Percentiles rank a stretch among this genome's conserved stretches.
These are phyloP conservation scores for Berkeleyomyces rouxiae DNA, from an alignment of 2,329 filamentous ascomycete genomes.

Conservation along the genomic window DNA sequence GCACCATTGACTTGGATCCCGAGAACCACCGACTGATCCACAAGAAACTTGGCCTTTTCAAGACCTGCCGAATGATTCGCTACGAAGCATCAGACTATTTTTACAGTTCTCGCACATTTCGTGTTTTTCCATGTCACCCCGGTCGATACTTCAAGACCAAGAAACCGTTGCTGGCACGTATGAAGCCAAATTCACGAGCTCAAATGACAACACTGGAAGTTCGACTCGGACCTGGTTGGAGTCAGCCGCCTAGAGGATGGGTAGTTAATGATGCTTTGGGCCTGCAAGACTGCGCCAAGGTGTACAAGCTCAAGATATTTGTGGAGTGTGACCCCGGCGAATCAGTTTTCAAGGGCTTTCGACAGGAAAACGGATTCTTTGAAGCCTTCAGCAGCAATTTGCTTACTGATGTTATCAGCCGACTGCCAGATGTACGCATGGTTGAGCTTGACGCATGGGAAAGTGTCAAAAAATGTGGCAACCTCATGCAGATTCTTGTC, in stretches of 20 bases:
- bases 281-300: slow-evolving; percentile 41
- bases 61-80: slow-evolving; percentile 43
- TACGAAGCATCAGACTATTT: slow-evolving; percentile 48
- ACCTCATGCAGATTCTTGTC: slow-evolving; percentile 46
- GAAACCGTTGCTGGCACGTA: slow-evolving; percentile 49
- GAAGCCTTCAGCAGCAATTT: slow-evolving; percentile 47
- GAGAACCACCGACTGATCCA: slow-evolving; percentile 46
- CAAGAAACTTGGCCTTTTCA: slow-evolving; percentile 41
- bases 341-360: slow-evolving; percentile 49
- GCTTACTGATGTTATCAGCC: slow-evolving; percentile 37
- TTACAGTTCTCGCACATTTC: slow-evolving; percentile 45
- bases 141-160: slow-evolving; percentile 57
- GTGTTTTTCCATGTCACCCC: slow-evolving; percentile 48
- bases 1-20: slow-evolving; percentile 49
- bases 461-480: slow-evolving; percentile 46
- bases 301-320: slow-evolving; percentile 46
- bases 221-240: slow-evolving; percentile 58
- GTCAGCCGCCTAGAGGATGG: slow-evolving; percentile 52
- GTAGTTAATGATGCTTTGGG: slow-evolving; percentile 48
- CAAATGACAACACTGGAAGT: slow-evolving; percentile 49
- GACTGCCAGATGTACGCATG: slow-evolving; percentile 36
- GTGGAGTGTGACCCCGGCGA: slow-evolving; percentile 58
- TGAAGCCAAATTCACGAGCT: slow-evolving; percentile 42
- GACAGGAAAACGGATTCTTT: slow-evolving; percentile 50
- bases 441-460: slow-evolving; percentile 56